These are phyloP conservation scores for Aspergillaceae sp. DNA, from an alignment of 2,329 filamentous ascomycete genomes.

Conservation along the genomic window DNA sequence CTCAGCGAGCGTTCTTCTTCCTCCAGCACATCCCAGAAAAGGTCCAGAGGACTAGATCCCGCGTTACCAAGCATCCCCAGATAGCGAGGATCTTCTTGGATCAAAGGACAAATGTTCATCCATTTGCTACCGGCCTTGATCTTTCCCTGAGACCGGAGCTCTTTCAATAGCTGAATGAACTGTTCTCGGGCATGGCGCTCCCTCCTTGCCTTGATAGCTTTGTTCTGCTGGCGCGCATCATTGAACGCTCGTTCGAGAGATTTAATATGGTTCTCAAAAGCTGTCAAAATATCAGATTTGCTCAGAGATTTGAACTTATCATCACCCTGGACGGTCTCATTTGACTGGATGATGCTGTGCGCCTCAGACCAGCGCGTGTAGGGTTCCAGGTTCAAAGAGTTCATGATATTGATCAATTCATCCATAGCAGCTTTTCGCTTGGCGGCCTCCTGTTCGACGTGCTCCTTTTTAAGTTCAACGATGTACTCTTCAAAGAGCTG, in stretches of 20 bases:
- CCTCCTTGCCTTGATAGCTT: constrained; percentile 66
- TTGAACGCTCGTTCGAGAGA: constrained; percentile 84
- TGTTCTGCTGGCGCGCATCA: constrained; percentile 79
- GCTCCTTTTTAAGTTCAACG: constrained; percentile 67
- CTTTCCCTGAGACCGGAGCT: constrained; percentile 65
- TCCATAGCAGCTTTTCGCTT: constrained; percentile 74
- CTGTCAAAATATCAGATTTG: constrained; percentile 81
- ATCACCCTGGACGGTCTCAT: constrained; percentile 67
- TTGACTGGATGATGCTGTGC: constrained; percentile 69
- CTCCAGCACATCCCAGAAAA: constrained; percentile 94
- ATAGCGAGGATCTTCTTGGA: constrained; percentile 77
- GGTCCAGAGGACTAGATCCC: constrained; percentile 76
- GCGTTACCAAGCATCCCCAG: constrained; percentile 70
- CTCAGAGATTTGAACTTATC: constrained; percentile 77
- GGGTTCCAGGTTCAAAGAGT: constrained; percentile 73
- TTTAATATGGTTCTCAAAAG: constrained; percentile 94
- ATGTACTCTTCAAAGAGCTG: constrained; percentile 93
- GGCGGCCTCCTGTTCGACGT: constrained; percentile 65
- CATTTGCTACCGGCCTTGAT: constrained; percentile 89
- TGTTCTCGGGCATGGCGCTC: constrained; percentile 81
- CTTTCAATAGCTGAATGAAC: constrained; percentile 65
- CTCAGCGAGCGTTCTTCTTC: constrained; percentile 86
- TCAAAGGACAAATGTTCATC: constrained; percentile 65
- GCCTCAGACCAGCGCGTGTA: constrained; percentile 94
- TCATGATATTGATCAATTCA: constrained; percentile 68